Evolutionary conservation across 306 rosid genomes (phyloP), one percentile per base, ranked within the genome.

Genomic region (Trifolium pratense): DNA sequence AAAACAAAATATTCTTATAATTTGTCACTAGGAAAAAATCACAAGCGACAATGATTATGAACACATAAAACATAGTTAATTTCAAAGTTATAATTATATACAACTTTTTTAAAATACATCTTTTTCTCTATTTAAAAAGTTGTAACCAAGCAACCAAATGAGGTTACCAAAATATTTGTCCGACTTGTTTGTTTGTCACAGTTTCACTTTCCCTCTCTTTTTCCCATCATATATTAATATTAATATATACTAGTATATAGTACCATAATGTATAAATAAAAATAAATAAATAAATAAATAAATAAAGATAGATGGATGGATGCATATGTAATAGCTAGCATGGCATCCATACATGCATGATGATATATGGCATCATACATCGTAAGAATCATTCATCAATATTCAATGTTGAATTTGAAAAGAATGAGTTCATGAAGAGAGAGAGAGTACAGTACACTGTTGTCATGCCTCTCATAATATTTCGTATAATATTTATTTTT

Each of bases 401-500:
- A 29, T 29, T 29, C 1, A 29, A 57, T 11, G 32, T 20, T 57
- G 63, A 58, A 51, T 17, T 51, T 51, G 6, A 51, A 51, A 51
- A 56, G n/a, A 14, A 62, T 16, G 68, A 62, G 17, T 36, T 62
- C 26, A 34, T 36, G 48, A 36, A 63, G 49, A 37, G 49, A 63
- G 69, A 63, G 68, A 63, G 7, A 34, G 63, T 29, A 25, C 29
- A 64, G 51, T 64, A 64, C 69, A 14, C 49, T 64, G 51, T 64
- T 64, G 40, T 59, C 65, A 1, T 59, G 65, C 65, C 2, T 59
- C 5, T 51, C 16, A 6, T 48, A 15, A 15, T 14, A n/a, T n/a
- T 48, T n/a, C n/a, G n/a, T n/a, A n/a, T n/a, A n/a, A n/a, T n/a
- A 45, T 45, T 25, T 23, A 23, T 23, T 25, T 25, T 25, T 25